A percentile compares a stretch with the other conserved stretches of the same genome.
phyloP scores from a whole-genome alignment of 306 rosid species.

The Luffa acutangula region DNA sequence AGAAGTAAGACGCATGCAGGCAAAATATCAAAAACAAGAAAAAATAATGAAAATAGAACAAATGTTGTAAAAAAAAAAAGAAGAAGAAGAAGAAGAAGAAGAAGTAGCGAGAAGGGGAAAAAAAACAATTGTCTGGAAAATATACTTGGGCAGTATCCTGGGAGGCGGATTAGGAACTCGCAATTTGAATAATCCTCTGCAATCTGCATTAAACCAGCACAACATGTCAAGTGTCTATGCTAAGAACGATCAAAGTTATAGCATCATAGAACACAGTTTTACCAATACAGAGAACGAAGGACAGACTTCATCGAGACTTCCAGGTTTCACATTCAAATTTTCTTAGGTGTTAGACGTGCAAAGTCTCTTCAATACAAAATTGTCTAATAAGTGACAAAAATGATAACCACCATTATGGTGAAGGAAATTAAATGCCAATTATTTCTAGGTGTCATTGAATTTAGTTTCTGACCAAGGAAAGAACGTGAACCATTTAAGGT shows the following conservation, averaged over 20 bases:
- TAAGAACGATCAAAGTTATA: neutral
- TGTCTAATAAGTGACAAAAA: neutral
- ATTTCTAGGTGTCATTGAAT: neutral
- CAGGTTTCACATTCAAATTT: neutral
- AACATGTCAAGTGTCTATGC: slow-evolving; percentile 12
- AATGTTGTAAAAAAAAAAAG: neutral
- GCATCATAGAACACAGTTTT: neutral
- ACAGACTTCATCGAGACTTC: neutral
- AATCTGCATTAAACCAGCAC: slow-evolving; percentile 34
- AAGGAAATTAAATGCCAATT: neutral
- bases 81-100: neutral
- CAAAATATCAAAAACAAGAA: neutral
- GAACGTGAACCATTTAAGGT: neutral
- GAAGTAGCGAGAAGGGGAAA: neutral
- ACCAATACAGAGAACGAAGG: neutral
- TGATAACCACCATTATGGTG: neutral
- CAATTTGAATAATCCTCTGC: slow-evolving; percentile 98
- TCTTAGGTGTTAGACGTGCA: neutral
- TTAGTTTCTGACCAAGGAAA: slow-evolving; percentile 1
- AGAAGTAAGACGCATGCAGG: neutral
- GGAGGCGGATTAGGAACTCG: slow-evolving; percentile 90
- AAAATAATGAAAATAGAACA: neutral
- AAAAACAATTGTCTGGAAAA: neutral
- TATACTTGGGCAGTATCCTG: slow-evolving; percentile 97
- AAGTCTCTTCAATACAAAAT: neutral